Evolutionary conservation across 2,329 filamentous ascomycete genomes (phyloP).

Genomic region (Alternaria tenuissima): DNA sequence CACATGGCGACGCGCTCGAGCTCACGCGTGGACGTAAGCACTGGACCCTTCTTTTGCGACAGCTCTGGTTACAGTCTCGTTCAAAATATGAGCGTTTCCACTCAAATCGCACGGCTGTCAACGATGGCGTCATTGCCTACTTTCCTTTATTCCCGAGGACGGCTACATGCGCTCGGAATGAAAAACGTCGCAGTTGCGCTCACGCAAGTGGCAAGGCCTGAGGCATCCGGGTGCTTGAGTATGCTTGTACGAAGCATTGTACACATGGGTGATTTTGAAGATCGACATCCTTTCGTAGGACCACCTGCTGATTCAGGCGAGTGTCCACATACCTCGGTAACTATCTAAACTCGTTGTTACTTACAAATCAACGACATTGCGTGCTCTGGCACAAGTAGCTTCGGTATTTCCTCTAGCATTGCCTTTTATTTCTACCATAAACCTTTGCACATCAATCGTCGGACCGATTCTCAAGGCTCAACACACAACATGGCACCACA

Average conservation of each 20-base stretch:
- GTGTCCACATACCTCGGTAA: slow-evolving; percentile 23
- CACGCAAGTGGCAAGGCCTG: background rate
- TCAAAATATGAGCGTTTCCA: background rate
- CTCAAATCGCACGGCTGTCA: background rate
- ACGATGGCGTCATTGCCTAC: background rate
- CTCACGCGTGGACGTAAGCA: slow-evolving; percentile 8
- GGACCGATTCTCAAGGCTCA: background rate
- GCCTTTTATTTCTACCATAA: background rate
- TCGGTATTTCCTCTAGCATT: background rate
- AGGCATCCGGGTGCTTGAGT: background rate
- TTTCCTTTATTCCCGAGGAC: background rate
- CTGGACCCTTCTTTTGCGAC: slow-evolving; percentile 1
- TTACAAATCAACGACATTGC: slow-evolving; percentile 26
- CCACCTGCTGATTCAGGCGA: background rate
- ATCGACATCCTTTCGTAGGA: background rate
- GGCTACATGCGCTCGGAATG: background rate
- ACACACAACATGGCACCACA: slow-evolving; percentile 33
- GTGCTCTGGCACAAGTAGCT: background rate
- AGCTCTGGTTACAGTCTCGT: background rate
- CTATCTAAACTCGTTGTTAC: background rate
- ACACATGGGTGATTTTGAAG: background rate
- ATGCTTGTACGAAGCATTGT: background rate
- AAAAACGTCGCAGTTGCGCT: background rate
- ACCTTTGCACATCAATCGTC: background rate
- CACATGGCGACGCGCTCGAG: slow-evolving; percentile 13